A percentile compares a stretch with the other conserved stretches of the same genome.
Conservation (phyloP, 2,329 filamentous ascomycete species). For the Calonectria pauciramosa region DNA sequence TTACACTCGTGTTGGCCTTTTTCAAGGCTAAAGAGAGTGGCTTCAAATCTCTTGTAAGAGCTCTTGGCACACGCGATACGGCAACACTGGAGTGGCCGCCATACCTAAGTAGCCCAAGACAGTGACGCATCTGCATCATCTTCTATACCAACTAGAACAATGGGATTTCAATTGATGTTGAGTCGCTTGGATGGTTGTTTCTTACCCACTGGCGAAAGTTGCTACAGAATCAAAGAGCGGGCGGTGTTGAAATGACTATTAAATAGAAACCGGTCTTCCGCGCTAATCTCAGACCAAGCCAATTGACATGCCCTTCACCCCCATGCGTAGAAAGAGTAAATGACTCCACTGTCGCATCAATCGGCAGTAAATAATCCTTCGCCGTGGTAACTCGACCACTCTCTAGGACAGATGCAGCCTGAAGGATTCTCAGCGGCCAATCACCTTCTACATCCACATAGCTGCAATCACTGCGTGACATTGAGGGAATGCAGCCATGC, state of each 20-base stretch:
- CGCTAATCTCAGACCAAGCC: not conserved
- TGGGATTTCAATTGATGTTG: not conserved
- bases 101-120: not conserved
- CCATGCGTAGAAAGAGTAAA: too few relatives aligned
- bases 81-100: not conserved
- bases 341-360: not conserved
- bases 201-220: too few relatives aligned
- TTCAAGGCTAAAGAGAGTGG: not conserved
- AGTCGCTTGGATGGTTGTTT: not conserved
- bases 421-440: not conserved
- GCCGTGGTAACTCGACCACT: too few relatives aligned
- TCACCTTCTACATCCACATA: not conserved
- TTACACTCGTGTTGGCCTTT: not conserved
- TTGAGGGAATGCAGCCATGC: not conserved
- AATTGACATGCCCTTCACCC: too few relatives aligned
- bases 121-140: not conserved
- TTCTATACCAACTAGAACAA: not conserved
- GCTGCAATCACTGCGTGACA: not conserved
- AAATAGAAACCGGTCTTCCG: not conserved
- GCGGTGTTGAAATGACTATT: not conserved
- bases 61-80: not conserved
- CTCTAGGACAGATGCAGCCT: not conserved
- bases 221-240: not conserved
- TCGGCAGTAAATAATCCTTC: not conserved
- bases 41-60: not conserved